phyloP scores from a whole-genome alignment of 169 alveolate genomes.

The Cryptosporidium bovis region DNA sequence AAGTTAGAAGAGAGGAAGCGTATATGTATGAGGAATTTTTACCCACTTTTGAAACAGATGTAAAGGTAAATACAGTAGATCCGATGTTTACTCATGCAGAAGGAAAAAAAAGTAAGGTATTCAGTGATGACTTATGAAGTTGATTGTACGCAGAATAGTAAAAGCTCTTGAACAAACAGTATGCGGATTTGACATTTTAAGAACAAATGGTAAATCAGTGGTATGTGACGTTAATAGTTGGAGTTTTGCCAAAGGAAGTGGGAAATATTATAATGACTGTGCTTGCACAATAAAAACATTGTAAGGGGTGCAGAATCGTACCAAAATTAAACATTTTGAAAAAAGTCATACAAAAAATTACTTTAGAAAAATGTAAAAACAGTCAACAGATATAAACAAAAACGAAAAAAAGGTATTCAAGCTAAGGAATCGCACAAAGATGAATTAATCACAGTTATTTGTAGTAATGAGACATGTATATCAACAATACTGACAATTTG shows the following conservation, averaged over 20 bases:
- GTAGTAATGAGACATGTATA: slow-evolving; percentile 94
- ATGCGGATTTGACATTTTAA: slow-evolving; percentile 93
- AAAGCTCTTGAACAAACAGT: slow-evolving; percentile 93
- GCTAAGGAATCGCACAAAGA: slow-evolving; percentile 77
- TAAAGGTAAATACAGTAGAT: slow-evolving; percentile 97
- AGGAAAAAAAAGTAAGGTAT: slow-evolving; percentile 95
- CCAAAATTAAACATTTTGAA: slow-evolving; percentile 75
- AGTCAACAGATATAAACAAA: not conserved
- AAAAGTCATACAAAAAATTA: slow-evolving; percentile 39
- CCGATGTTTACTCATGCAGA: slow-evolving; percentile 97
- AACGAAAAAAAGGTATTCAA: slow-evolving; percentile 25
- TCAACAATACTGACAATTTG: not conserved
- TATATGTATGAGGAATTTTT: slow-evolving; percentile 94
- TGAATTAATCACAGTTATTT: slow-evolving; percentile 94
- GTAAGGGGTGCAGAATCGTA: slow-evolving; percentile 73
- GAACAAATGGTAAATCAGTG: slow-evolving; percentile 92
- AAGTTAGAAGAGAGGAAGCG: slow-evolving; percentile 90
- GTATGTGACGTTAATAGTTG: slow-evolving; percentile 99
- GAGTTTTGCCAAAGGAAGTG: slow-evolving; percentile 95
- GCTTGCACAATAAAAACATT: slow-evolving; percentile 76
- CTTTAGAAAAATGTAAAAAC: slow-evolving; percentile 78
- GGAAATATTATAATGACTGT: slow-evolving; percentile 94
- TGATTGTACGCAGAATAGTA: slow-evolving; percentile 92
- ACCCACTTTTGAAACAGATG: slow-evolving; percentile 97
- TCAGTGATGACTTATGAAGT: slow-evolving; percentile 96